A percentile compares a stretch with the other conserved stretches of the same genome.
Conservation (phyloP, 176 grass and related monocot species). For the Dactylis glomerata region DNA sequence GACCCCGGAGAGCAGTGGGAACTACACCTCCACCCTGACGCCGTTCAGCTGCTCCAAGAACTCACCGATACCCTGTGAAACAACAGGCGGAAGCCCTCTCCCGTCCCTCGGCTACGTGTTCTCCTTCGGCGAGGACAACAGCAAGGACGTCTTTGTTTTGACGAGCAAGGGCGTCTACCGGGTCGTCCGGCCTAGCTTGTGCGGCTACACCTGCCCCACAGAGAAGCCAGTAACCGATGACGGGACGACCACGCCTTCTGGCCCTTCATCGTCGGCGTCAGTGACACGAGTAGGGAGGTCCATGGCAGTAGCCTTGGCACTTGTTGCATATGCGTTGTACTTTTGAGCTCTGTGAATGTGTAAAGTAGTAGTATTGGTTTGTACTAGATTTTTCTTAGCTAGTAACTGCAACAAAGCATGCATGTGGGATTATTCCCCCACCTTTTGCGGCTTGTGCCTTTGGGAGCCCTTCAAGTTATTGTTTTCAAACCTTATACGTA, state of each 20-base stretch:
- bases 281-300: background rate
- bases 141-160: slow-evolving; percentile 63
- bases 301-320: background rate
- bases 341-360: slow-evolving; percentile 15
- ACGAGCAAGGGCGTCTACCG: slow-evolving; percentile 75
- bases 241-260: background rate
- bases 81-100: background rate
- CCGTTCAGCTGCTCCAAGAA: slow-evolving; percentile 51
- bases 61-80: slow-evolving; percentile 54
- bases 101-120: slow-evolving; percentile 59
- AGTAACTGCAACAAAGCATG: background rate
- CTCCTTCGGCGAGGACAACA: slow-evolving; percentile 86
- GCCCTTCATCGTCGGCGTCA: background rate
- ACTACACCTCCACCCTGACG: slow-evolving; percentile 45
- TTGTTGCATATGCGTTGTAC: background rate
- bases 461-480: background rate
- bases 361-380: background rate
- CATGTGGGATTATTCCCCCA: background rate
- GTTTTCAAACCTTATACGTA: background rate
- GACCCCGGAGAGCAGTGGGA: slow-evolving; percentile 59
- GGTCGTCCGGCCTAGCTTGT: slow-evolving; percentile 65
- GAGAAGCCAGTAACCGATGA: slow-evolving; percentile 45
- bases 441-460: background rate
- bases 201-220: slow-evolving; percentile 41
- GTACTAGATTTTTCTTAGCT: background rate